Base-by-base conservation (phyloP, 2,329 filamentous ascomycete species). In the Xylariaceae sp. region DNA sequence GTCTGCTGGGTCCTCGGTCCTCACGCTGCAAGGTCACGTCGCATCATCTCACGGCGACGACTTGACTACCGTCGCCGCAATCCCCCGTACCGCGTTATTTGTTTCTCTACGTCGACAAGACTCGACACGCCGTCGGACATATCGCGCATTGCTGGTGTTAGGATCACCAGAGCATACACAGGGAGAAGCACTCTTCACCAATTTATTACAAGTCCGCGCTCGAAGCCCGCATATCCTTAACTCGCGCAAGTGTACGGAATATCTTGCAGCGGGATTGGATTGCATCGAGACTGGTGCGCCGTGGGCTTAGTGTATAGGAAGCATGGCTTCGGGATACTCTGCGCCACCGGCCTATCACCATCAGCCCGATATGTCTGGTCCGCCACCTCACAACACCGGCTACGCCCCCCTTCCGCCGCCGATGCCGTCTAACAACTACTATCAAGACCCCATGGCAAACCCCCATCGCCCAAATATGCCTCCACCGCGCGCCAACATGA, bases 251-350 rank as follows among this genome's bases (percentile, higher is more conserved):
- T 15, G 42, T 42, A 39, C 23, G 23, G 23, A 30, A 30, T 30
- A 30, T 35, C 55, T 51, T 49, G 47, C 53, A 59, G 49, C 55
- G 44, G 56, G 59, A 17, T 56, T 60, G 57, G 60, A 63, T 56
- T 55, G 47, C 52, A 54, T 62, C 50, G 44, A 49, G 49, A 51
- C 51, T 17, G 55, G 51, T 34, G 49, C 44, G 54, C 17, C 23
- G 62, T 58, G 51, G 55, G 56, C 52, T 51, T 59, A 57, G 54
- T 57, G 58, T 34, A 64, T 58, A 61, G 53, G 45, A 56, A 64
- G 47, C n/a, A 71, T 71, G 69, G 69, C 68, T 67, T 70, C 69
- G 64, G 69, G 69, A 64, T 71, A 71, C 34, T 68, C 68, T 55
- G 65, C 68, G 56, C 67, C 68, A 61, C 68, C 68, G 58, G 63